phyloP scores from a whole-genome alignment of 805 yeast species.

The Danielia oregonensis region DNA sequence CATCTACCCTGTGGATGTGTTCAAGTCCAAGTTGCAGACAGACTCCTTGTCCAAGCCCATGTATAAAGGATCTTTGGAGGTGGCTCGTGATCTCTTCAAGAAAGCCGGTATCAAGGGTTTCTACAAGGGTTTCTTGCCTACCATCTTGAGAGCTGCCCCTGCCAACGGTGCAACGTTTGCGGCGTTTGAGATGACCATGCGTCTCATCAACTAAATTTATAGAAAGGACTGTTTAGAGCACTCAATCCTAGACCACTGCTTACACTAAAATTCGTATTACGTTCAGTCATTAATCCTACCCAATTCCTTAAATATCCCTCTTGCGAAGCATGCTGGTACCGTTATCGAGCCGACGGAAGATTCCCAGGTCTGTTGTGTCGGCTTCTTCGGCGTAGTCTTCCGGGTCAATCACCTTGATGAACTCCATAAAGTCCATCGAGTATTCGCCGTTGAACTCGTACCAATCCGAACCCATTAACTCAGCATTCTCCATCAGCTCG shows the following conservation, averaged over 20 bases:
- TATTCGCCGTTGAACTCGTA: conserved; percentile 41
- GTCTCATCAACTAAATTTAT: conserved; percentile 41
- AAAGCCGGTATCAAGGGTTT: conserved; percentile 73
- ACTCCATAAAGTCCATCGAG: conserved; percentile 39
- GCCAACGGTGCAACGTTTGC: conserved; percentile 97
- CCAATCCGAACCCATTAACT: conserved; percentile 35
- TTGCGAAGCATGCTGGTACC: conserved; percentile 7
- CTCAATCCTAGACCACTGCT: no score
- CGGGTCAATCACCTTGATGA: conserved; percentile 33
- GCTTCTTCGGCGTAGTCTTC: conserved; percentile 28
- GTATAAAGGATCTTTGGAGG: conserved; percentile 57
- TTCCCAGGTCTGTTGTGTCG: conserved; percentile 1
- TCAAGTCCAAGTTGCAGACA: conserved; percentile 84
- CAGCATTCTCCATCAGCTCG: conserved; percentile 22
- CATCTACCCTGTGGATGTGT: conserved; percentile 84
- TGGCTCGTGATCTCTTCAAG: conserved; percentile 48
- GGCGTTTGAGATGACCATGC: conserved; percentile 87
- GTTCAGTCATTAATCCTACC: background rate
- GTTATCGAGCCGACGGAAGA: background rate
- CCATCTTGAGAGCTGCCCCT: conserved; percentile 94
- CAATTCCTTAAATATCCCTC: conserved; percentile 1
- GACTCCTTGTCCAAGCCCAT: conserved; percentile 55
- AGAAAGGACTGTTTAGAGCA: no score
- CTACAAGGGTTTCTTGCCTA: conserved; percentile 88
- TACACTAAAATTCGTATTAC: no score